phyloP scores from a whole-genome alignment of 164 flowering plant genomes.

The Hamamelis virginiana region DNA sequence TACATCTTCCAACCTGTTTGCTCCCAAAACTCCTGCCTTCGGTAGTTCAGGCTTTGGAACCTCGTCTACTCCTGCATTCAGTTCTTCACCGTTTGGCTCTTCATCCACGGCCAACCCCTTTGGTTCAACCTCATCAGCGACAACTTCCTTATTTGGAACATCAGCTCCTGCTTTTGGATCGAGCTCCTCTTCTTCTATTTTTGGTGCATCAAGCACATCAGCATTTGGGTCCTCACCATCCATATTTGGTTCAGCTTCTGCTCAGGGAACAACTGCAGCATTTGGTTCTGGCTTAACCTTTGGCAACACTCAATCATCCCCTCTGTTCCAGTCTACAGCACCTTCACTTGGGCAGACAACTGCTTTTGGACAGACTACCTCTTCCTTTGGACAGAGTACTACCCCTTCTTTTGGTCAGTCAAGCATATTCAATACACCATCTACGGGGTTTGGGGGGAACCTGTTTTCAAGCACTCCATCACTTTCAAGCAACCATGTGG shows the following conservation, averaged over 20 bases:
- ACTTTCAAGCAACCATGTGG: constrained; percentile 34
- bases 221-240: constrained; percentile 56
- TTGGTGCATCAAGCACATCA: constrained; percentile 51
- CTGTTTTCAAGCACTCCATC: constrained; percentile 63
- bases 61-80: constrained; percentile 52
- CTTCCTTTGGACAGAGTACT: constrained; percentile 57
- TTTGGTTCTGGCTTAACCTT: constrained; percentile 56
- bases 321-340: constrained; percentile 58
- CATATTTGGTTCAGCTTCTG: constrained; percentile 51
- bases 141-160: constrained; percentile 55
- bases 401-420: constrained; percentile 54
- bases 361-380: constrained; percentile 52
- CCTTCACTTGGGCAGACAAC: constrained; percentile 67
- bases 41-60: constrained; percentile 45
- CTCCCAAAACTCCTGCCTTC: constrained; percentile 48
- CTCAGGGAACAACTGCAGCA: constrained; percentile 46
- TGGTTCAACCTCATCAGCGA: constrained; percentile 48
- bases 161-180: constrained; percentile 54
- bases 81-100: constrained; percentile 53
- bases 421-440: constrained; percentile 50
- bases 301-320: constrained; percentile 63
- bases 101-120: constrained; percentile 53
- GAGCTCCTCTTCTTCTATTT: constrained; percentile 46
- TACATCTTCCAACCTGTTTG: constrained; percentile 63
- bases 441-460: constrained; percentile 58